Evolutionary conservation across 768 basidiomycete genomes (phyloP), one percentile per base, ranked within the genome.

Genomic region (Scleroderma bovista): DNA sequence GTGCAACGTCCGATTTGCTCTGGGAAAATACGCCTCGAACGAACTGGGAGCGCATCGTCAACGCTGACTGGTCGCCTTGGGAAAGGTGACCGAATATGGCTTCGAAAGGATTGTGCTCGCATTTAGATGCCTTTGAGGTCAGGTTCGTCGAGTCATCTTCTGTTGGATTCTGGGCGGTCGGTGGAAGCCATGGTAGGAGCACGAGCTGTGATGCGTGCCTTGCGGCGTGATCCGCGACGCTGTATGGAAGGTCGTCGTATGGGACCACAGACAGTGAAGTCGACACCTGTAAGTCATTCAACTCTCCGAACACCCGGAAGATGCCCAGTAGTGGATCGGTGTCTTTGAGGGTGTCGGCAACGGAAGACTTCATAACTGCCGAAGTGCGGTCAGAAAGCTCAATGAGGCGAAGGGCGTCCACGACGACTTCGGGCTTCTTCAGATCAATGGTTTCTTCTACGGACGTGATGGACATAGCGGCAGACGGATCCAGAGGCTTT

Each of bases 361-460:
- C 75, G 44, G 89, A 80, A 57, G 77, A 77, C 50, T 75, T 77
- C 77, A 86, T 82, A 58, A 85, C 77, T 1, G 79, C 79, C 9
- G 77, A 79, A 1, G 79, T 78, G 26, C 85, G 78, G 49, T 84
- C 83, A 0, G 83, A 80, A 20, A 86, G 72, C 65, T 96, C 93
- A 53, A 97, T 86, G 15, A 98, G 76, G 6, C 93, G 84, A 7
- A 97, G 74, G 0, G 92, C 93, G 44, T 88, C 82, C 6, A 86
- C 62, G n/a, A 65, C 66, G 20, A 86, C 63, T n/a, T 59, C 57
- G 7, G 61, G 59, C 16, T 50, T 34, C 24, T 53, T 62, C 2
- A 46, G 9, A 16, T 61, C 51, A 6, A 39, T 44, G 12, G 40
- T 22, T 2, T 47, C 32, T 7, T 31, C 31, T 22, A 15, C 44